Evolutionary conservation across 345 rosid genomes (phyloP), one percentile per base, ranked within the genome.

Genomic region (Salix udensis): DNA sequence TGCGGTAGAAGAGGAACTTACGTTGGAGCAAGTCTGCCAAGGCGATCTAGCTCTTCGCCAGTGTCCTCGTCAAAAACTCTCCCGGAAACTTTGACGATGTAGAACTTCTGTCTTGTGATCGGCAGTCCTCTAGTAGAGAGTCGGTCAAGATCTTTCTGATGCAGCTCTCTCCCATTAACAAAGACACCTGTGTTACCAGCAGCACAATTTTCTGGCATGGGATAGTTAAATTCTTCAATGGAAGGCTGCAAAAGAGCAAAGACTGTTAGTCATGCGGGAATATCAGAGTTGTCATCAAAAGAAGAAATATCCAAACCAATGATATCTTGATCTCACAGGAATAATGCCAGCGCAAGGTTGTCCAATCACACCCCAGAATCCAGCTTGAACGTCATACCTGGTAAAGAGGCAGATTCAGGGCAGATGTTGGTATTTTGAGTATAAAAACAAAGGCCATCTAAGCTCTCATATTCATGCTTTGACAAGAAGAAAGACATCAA

Each of bases 351-450:
- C 69, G 75, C 84, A 81, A 58, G 73, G 58, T 18, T 66, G 60
- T 46, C 84, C 84, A n/a, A 60, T 77, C 50, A 77, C 68, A 34
- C 84, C 84, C 84, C 84, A 81, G 34, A 81, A 81, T 60, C 84
- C 84, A 15, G 81, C 84, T 65, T 36, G 68, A 44, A 31, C 44
- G 46, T 81, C 84, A 12, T 81, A 81, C 84, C 84, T 81, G 73
- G n/a, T 1, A 6, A 68, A 61, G 39, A 61, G 39, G 37, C 71
- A 73, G 40, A 66, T 28, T 23, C 34, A 18, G 21, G 36, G 34
- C 9, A 15, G 10, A 26, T 75, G 3, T 53, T 67, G 67, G 64
- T 18, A 67, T 53, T 67, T 24, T 23, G 24, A 23, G 40, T 13
- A 5, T 1, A 24, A 2, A 19, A 58, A 46, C 26, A 55, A 55